These are phyloP conservation scores for Aspergillus terreus DNA, from an alignment of 2,329 filamentous ascomycete genomes.

Conservation along the genomic window DNA sequence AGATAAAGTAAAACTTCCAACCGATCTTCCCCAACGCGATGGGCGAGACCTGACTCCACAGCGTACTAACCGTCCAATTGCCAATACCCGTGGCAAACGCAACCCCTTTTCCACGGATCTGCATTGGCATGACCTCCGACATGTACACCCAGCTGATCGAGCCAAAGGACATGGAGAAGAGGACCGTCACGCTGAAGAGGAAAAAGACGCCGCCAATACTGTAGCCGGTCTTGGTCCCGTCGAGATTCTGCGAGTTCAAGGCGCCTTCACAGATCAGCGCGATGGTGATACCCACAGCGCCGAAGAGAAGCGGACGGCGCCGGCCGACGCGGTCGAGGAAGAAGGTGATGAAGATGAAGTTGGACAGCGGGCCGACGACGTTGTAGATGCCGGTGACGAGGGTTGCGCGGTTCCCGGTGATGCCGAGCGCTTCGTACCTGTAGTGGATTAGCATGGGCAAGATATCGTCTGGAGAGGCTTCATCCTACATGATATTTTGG, in stretches of 20 bases:
- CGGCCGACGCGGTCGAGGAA: not conserved
- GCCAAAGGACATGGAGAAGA: not conserved
- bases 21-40: not conserved
- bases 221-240: not conserved
- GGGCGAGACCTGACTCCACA: not conserved
- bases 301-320: not conserved
- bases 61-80: not conserved
- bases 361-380: not conserved
- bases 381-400: not conserved
- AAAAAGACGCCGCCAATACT: not conserved
- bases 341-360: not conserved
- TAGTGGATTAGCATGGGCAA: not conserved
- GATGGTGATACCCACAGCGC: not conserved
- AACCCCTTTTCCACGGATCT: not conserved
- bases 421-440: not conserved
- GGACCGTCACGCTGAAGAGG: not conserved
- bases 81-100: not conserved
- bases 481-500: not conserved
- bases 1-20: not conserved
- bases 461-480: too few species aligned
- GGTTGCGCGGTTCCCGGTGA: not conserved
- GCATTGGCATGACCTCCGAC: not conserved
- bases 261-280: not conserved
- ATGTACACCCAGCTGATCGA: not conserved
- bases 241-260: not conserved